Evolutionary conservation across 768 basidiomycete genomes (phyloP).

Genomic region (Suillus weaverae): DNA sequence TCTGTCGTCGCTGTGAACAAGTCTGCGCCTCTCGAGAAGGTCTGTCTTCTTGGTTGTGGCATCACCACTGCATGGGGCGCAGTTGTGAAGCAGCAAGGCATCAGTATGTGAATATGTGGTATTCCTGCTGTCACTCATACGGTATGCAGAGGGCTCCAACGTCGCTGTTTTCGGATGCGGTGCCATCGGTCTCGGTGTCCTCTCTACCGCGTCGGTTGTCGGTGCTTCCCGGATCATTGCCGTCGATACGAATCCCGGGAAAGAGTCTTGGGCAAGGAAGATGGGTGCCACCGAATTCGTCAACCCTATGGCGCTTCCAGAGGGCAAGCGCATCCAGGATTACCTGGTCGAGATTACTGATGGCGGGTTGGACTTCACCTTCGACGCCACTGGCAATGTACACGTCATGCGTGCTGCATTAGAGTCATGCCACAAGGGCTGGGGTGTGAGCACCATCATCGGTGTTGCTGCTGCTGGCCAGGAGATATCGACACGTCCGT

Average conservation of each 20-base stretch:
- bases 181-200: slow-evolving; percentile 92
- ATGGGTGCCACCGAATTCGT: slow-evolving; percentile 96
- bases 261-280: slow-evolving; percentile 86
- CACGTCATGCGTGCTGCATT: slow-evolving; percentile 93
- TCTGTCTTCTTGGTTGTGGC: slow-evolving; percentile 95
- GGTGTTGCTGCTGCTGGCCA: slow-evolving; percentile 97
- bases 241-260: slow-evolving; percentile 83
- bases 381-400: slow-evolving; percentile 95
- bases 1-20: slow-evolving; percentile 91
- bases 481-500: slow-evolving; percentile 90
- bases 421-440: slow-evolving; percentile 99
- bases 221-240: slow-evolving; percentile 90
- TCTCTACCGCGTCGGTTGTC: slow-evolving; percentile 76
- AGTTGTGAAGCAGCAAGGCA: slow-evolving; percentile 85
- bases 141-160: slow-evolving; percentile 65
- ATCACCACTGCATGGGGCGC: slow-evolving; percentile 99
- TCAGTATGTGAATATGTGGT: slow-evolving; percentile 49
- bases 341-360: slow-evolving; percentile 90
- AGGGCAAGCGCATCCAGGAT: slow-evolving; percentile 86
- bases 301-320: slow-evolving; percentile 71
- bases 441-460: slow-evolving; percentile 95
- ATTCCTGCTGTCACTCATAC: background rate
- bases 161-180: slow-evolving; percentile 97
- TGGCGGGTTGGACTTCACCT: slow-evolving; percentile 95
- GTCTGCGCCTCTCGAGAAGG: slow-evolving; percentile 88